These are phyloP conservation scores for Neonectria neomacrospora DNA, from an alignment of 2,329 filamentous ascomycete species.

Conservation along the genomic window DNA sequence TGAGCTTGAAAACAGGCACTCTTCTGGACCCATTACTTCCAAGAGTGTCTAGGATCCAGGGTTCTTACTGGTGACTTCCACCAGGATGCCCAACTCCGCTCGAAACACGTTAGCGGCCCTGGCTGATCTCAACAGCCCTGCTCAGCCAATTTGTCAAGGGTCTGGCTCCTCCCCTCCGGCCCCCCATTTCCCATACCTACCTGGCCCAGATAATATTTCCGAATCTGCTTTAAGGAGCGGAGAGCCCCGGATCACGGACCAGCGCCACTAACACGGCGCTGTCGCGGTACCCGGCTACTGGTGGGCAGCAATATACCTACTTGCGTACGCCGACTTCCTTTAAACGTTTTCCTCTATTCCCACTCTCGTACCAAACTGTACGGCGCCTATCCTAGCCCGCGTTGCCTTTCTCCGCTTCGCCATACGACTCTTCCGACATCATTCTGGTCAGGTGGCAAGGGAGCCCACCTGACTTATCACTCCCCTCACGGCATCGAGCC, in stretches of 20 bases:
- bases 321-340: conserved; percentile 44
- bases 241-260: conserved; percentile 56
- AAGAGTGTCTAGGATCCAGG: conserved; percentile 41
- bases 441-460: conserved; percentile 23
- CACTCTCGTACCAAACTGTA: conserved; percentile 43
- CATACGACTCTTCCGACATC: conserved; percentile 38
- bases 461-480: conserved; percentile 15
- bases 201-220: conserved; percentile 61
- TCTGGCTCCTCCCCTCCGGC: conserved; percentile 48
- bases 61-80: conserved; percentile 43
- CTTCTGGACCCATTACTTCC: conserved; percentile 32
- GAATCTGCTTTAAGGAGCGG: conserved; percentile 59
- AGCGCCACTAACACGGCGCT: conserved; percentile 49
- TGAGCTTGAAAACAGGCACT: conserved; percentile 39
- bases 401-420: conserved; percentile 38
- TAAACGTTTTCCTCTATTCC: conserved; percentile 41
- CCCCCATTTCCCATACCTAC: conserved; percentile 52
- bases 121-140: conserved; percentile 55
- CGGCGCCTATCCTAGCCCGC: conserved; percentile 43
- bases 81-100: conserved; percentile 51
- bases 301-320: conserved; percentile 49
- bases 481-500: conserved; percentile 10
- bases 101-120: conserved; percentile 56
- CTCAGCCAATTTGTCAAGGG: conserved; percentile 51
- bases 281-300: conserved; percentile 47